Evolutionary conservation across 148 eudicot species (phyloP).

Genomic region (Spergularia bocconei): DNA sequence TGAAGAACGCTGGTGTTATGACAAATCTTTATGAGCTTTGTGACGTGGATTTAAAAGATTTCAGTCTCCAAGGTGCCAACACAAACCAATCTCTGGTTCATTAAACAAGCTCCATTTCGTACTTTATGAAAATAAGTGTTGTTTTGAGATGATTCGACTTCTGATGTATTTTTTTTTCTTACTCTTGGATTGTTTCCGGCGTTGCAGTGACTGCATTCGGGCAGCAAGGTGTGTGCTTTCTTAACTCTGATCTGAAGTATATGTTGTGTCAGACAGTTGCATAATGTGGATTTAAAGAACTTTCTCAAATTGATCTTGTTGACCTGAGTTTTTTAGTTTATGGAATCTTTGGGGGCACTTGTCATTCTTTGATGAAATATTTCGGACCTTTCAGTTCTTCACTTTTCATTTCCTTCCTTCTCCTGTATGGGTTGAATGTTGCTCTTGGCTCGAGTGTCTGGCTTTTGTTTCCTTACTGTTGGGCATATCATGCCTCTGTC

Average conservation of each 20-base stretch:
- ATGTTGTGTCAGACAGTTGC: not conserved
- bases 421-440: not conserved
- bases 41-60: slow-evolving; percentile 92
- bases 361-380: not conserved
- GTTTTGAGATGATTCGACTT: slow-evolving; percentile 5
- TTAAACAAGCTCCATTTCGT: not conserved
- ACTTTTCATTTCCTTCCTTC: not conserved
- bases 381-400: not conserved
- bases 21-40: slow-evolving; percentile 86
- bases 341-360: not conserved
- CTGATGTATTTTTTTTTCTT: slow-evolving; percentile 22
- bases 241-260: slow-evolving; percentile 4
- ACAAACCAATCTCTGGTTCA: not conserved
- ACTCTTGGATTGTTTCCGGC: slow-evolving; percentile 15
- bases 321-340: not conserved
- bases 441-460: not conserved
- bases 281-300: not conserved
- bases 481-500: not conserved
- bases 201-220: slow-evolving; percentile 67
- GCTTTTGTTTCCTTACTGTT: not conserved
- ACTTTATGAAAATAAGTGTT: not conserved
- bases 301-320: not conserved
- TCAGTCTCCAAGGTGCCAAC: slow-evolving; percentile 74
- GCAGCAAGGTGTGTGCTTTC: slow-evolving; percentile 54
- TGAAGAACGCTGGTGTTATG: slow-evolving; percentile 84